A percentile compares a stretch with the other conserved stretches of the same genome.
phyloP scores from a whole-genome alignment of 331 rosid genomes.

The Cucumis variabilis region DNA sequence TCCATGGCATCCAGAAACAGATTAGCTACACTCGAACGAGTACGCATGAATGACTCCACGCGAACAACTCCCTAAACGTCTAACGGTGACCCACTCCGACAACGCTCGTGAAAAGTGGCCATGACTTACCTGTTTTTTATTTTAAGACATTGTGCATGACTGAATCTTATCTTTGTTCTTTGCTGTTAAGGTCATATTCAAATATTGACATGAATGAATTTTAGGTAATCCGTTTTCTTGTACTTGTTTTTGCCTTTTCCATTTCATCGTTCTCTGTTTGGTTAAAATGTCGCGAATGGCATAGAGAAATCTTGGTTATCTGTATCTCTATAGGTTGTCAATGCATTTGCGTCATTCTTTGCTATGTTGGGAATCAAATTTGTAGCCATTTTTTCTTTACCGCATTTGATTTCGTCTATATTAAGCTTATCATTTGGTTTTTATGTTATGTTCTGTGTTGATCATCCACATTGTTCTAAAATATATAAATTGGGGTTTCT shows the following conservation, averaged over 20 bases:
- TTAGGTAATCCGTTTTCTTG: neutral
- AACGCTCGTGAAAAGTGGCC: no score
- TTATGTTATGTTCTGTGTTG: neutral
- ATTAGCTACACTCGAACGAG: no score
- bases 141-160: no score
- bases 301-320: neutral
- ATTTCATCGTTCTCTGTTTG: conserved; percentile 1
- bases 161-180: neutral
- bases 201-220: neutral
- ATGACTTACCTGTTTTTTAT: no score
- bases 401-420: neutral
- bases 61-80: no score
- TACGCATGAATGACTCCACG: no score
- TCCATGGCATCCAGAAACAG: no score
- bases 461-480: conserved; percentile 6
- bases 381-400: neutral
- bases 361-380: neutral
- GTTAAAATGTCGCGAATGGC: conserved; percentile 1
- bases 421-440: neutral
- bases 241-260: neutral
- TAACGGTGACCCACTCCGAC: no score
- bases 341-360: no score
- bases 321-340: neutral
- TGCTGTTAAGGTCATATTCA: neutral
- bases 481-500: neutral